Percentiles rank a stretch among this genome's conserved stretches.
These are phyloP conservation scores for Clavispora carvajalis DNA, from an alignment of 805 yeast species.

Conservation along the genomic window DNA sequence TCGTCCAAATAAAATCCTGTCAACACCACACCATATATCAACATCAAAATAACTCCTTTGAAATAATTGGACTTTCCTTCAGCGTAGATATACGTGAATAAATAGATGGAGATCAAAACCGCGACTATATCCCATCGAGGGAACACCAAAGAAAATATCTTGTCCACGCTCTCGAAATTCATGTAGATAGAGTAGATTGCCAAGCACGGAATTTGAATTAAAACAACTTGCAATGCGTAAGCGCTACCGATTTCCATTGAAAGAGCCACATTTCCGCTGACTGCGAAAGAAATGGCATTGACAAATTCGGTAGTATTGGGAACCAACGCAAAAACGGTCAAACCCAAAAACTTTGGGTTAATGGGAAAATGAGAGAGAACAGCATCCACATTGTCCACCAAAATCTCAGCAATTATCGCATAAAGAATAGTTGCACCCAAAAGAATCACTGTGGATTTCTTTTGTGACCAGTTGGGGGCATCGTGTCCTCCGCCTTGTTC, in stretches of 20 bases:
- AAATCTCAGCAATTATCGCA: conserved; percentile 90
- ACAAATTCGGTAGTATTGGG: conserved; percentile 96
- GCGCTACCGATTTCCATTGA: conserved; percentile 99
- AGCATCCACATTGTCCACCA: conserved; percentile 88
- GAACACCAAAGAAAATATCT: conserved; percentile 75
- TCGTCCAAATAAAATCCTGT: conserved; percentile 74
- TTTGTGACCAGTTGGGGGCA: conserved; percentile 94
- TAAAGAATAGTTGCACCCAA: conserved; percentile 80
- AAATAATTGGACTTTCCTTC: conserved; percentile 96
- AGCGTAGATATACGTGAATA: conserved; percentile 90
- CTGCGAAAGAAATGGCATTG: conserved; percentile 95
- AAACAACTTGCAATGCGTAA: conserved; percentile 91
- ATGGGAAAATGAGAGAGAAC: conserved; percentile 77
- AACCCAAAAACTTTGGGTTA: conserved; percentile 84
- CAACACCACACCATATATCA: conserved; percentile 69
- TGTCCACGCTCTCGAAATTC: conserved; percentile 36
- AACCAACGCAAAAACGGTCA: conserved; percentile 91
- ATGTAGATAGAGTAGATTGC: conserved; percentile 63
- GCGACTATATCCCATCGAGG: conserved; percentile 96
- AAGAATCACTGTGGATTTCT: conserved; percentile 75
- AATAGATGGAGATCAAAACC: conserved; percentile 73
- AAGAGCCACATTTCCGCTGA: conserved; percentile 91
- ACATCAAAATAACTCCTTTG: conserved; percentile 84
- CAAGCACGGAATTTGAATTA: conserved; percentile 87
- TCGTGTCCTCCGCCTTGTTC: conserved; percentile 72